Conservation (phyloP, 345 rosid species). For the Brassica cretica region DNA sequence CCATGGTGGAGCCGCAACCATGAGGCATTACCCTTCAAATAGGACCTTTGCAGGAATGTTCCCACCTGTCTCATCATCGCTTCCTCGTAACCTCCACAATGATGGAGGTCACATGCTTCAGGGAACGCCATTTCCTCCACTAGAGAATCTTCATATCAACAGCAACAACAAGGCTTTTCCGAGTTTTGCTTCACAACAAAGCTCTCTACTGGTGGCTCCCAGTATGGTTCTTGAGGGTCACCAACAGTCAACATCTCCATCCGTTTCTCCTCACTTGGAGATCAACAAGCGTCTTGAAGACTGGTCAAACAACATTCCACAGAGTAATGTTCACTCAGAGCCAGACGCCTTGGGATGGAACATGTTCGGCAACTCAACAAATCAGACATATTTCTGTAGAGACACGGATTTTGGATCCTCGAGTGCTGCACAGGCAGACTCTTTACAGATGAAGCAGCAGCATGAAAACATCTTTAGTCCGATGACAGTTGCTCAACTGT, state of each 20-base stretch:
- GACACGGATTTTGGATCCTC: constrained; percentile 42
- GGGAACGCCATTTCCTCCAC: constrained; percentile 39
- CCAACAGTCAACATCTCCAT: constrained; percentile 39
- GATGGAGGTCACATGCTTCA: constrained; percentile 27
- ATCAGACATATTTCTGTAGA: constrained; percentile 38
- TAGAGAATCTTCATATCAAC: constrained; percentile 50
- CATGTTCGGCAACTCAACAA: constrained; percentile 34
- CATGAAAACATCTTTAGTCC: constrained; percentile 33
- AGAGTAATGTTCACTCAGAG: constrained; percentile 34
- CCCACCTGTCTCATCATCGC: constrained; percentile 39
- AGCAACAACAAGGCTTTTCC: constrained; percentile 24
- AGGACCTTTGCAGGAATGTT: constrained; percentile 51
- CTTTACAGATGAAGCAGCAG: constrained; percentile 40
- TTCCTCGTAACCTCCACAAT: constrained; percentile 39
- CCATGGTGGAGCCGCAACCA: constrained; percentile 40
- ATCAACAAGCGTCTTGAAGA: constrained; percentile 45
- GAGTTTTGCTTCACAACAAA: constrained; percentile 26
- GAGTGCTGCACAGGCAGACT: constrained; percentile 37
- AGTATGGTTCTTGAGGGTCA: constrained; percentile 47
- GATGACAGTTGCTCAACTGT: constrained; percentile 35
- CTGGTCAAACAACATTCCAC: constrained; percentile 45
- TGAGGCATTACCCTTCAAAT: constrained; percentile 59
- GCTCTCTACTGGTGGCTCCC: constrained; percentile 41
- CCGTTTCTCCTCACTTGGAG: constrained; percentile 31
- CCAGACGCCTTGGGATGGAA: constrained; percentile 48